Base-by-base conservation (phyloP, 805 yeast species). In the Peterozyma toletana region DNA sequence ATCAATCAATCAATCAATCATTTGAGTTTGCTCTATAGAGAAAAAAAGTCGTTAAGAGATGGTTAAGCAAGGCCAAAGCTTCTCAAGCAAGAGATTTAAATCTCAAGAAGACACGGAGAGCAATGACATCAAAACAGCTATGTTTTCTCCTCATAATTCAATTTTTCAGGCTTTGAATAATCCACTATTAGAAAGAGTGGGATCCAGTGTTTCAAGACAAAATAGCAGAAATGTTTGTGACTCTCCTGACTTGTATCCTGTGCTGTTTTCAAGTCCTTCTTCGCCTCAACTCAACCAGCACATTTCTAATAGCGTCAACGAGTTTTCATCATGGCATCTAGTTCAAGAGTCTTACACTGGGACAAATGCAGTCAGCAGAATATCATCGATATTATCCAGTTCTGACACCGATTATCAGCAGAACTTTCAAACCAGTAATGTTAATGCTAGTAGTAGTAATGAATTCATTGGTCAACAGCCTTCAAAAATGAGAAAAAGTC, bases 281-380 rank as follows among this genome's bases (percentile, higher is more conserved):
- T 29, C 40, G 9, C 15, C 18, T 27, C 29, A 16, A 30, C 38
- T 37, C 33, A 37, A 43, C 30, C 42, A 41, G 27, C 42, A 40
- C 34, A 41, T 47, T 36, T 46, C 38, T 7, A 21, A 21, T 21
- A 21, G 27, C 17, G 50, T 53, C 36, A 49, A 48, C n/a, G 64
- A 60, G 33, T 62, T 62, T 45, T 59, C 65, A 2, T 62, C 67
- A 17, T 63, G 67, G 67, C 66, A 61, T 44, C 55, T 63, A 14
- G 51, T 62, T 10, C 53, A 31, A 5, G 15, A 31, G 5, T 31
- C 27, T 21, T 21, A 7, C 27, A 5, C 7, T 21, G 27, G 27
- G 27, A 21, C 34, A 31, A 31, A 11, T 31, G 14, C 13, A 9
- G 15, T 11, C 14, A 38, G 42, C 17, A 36, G 38, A 4, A 41